These are phyloP conservation scores for Byssoonygena ceratinophila DNA, from an alignment of 2,329 filamentous ascomycete genomes.

Conservation along the genomic window DNA sequence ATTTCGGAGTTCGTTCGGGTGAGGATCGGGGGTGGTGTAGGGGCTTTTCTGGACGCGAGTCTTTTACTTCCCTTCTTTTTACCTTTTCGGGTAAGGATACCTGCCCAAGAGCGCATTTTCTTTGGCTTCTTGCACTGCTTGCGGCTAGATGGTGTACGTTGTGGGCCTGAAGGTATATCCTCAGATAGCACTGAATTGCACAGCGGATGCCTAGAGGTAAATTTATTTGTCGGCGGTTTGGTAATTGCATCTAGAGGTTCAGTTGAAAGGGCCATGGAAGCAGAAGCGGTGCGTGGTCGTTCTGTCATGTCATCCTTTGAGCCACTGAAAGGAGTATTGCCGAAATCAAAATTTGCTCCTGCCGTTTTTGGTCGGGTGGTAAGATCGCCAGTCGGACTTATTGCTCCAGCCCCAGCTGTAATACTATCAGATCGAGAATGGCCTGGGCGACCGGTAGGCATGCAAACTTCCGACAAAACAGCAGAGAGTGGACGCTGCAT, in stretches of 20 bases:
- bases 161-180: background rate
- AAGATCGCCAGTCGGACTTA: conserved; percentile 16
- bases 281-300: conserved; percentile 34
- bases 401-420: conserved; percentile 25
- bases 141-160: background rate
- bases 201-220: background rate
- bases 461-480: conserved; percentile 71
- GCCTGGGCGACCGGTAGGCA: conserved; percentile 54
- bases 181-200: conserved; percentile 5
- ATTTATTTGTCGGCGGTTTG: background rate
- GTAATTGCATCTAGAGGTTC: background rate
- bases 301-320: conserved; percentile 22
- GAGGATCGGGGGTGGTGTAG: conserved; percentile 37
- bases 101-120: conserved; percentile 58
- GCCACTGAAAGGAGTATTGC: conserved; percentile 14
- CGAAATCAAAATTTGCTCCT: conserved; percentile 30
- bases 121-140: conserved; percentile 48
- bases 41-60: conserved; percentile 30
- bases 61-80: conserved; percentile 38
- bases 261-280: conserved; percentile 17
- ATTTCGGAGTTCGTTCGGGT: conserved; percentile 34
- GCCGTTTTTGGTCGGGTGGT: conserved; percentile 36
- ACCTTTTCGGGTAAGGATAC: conserved; percentile 42
- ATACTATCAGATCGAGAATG: conserved; percentile 58
- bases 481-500: conserved; percentile 69